Evolutionary conservation across 257 asterid species (phyloP), one percentile per base, ranked within the genome.

Genomic region (Leptodermis oblonga): DNA sequence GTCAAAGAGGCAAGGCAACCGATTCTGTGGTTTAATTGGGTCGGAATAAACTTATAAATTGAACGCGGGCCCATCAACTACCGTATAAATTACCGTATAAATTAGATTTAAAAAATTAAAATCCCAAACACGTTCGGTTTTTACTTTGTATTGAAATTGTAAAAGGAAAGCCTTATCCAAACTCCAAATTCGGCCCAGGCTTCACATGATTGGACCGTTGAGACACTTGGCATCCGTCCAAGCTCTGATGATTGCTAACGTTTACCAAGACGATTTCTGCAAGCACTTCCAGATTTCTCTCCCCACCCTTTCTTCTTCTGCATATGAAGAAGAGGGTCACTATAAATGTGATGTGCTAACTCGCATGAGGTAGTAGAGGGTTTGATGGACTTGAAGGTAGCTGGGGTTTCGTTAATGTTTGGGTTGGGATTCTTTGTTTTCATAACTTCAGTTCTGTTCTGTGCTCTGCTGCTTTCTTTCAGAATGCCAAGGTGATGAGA

Each of bases 401-500:
- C 99, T 34, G 96, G 97, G 15, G 23, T 86, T 55, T 94, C 99
- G 31, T 85, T 94, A 48, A 82, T 91, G 93, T 58, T 94, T 70
- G 99, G 99, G 22, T 76, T 94, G 70, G 98, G 96, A 4, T 68
- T 94, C 14, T 91, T 94, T 67, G 90, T 89, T 37, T 84, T 94
- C 77, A 80, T 91, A 70, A 96, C 98, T 74, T 85, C 96, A 4
- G 82, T 94, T 70, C n/a, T n/a, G n/a, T n/a, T n/a, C 82, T 94
- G 12, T 91, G 97, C 83, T 91, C 96, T 33, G 95, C 96, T 62
- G 99, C 97, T 78, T 94, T 94, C 77, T 83, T 83, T 68, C 95
- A 86, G 68, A 94, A 94, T 64, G 97, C 87, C 70, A 94, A 91
- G 86, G 89, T 87, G 81, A n/a, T n/a, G n/a, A n/a, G n/a, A n/a